phyloP scores from a whole-genome alignment of 768 basidiomycete species.

The Leucocoprinus leucothites region DNA sequence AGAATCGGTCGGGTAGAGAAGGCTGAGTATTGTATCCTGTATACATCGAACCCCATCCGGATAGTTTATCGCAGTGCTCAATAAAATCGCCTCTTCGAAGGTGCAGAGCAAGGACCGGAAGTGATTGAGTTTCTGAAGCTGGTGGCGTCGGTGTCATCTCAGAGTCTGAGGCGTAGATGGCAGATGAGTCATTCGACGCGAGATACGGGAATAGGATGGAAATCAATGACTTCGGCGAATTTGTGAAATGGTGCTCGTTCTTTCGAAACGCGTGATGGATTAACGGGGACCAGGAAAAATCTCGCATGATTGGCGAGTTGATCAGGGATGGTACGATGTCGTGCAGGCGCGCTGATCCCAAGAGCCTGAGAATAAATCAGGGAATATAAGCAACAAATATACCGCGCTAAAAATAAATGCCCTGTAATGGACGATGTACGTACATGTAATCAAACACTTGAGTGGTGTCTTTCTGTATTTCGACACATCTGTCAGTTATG shows the following conservation, averaged over 20 bases:
- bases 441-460: slow-evolving; percentile 56
- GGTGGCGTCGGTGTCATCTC: neutral
- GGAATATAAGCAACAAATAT: neutral
- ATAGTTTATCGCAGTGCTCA: slow-evolving; percentile 44
- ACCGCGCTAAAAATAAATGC: neutral
- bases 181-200: slow-evolving; percentile 3
- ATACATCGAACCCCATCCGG: slow-evolving; percentile 35
- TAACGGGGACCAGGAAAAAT: slow-evolving; percentile 63
- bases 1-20: slow-evolving; percentile 45
- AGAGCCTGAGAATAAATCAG: slow-evolving; percentile 37
- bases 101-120: slow-evolving; percentile 55
- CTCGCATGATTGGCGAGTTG: slow-evolving; percentile 43
- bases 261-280: slow-evolving; percentile 44
- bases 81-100: slow-evolving; percentile 56
- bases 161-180: neutral
- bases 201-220: slow-evolving; percentile 15
- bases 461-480: slow-evolving; percentile 31
- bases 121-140: slow-evolving; percentile 7
- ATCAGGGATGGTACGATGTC: slow-evolving; percentile 42
- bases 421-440: slow-evolving; percentile 18
- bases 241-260: slow-evolving; percentile 44
- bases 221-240: slow-evolving; percentile 13
- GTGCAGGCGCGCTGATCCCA: slow-evolving; percentile 41
- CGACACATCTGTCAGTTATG: slow-evolving; percentile 46
- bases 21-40: slow-evolving; percentile 55